A percentile compares a stretch with the other conserved stretches of the same genome.
phyloP scores from a whole-genome alignment of 2,329 filamentous ascomycete genomes.

The Phoma sp. region DNA sequence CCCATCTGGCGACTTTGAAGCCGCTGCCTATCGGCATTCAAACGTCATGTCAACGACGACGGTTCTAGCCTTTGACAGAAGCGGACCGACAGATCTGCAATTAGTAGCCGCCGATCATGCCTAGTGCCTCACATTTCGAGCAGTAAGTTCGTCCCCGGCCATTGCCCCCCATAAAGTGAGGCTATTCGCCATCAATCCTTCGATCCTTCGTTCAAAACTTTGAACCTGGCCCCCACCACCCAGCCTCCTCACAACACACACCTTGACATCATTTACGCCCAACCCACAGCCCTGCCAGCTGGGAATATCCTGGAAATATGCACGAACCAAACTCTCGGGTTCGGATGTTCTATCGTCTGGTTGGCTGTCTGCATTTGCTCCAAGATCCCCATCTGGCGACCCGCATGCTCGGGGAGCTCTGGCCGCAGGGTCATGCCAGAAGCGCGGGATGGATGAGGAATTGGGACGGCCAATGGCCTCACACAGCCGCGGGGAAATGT shows the following conservation, averaged over 20 bases:
- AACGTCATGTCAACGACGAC: slow-evolving; percentile 25
- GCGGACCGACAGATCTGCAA: slow-evolving; percentile 28
- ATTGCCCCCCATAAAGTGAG: slow-evolving; percentile 20
- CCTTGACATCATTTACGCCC: slow-evolving; percentile 11
- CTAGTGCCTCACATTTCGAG: slow-evolving; percentile 6
- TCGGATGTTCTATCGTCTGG: neutral
- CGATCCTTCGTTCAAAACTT: slow-evolving; percentile 4
- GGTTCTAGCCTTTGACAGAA: slow-evolving; percentile 24
- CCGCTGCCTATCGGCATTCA: slow-evolving; percentile 10
- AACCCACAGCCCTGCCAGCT: slow-evolving; percentile 5
- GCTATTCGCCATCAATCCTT: slow-evolving; percentile 21
- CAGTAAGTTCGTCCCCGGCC: slow-evolving; percentile 9
- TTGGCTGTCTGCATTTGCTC: slow-evolving; percentile 10
- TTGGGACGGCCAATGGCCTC: slow-evolving; percentile 12
- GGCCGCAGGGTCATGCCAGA: slow-evolving; percentile 19
- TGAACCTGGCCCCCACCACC: slow-evolving; percentile 6
- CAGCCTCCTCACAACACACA: slow-evolving; percentile 12
- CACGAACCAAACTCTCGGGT: slow-evolving; percentile 14
- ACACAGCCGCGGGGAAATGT: neutral
- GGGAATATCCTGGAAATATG: neutral
- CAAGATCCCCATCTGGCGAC: slow-evolving; percentile 11
- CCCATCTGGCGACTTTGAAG: slow-evolving; percentile 1
- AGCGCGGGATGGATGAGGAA: slow-evolving; percentile 13
- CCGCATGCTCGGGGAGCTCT: slow-evolving; percentile 18
- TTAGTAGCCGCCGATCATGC: slow-evolving; percentile 22